Evolutionary conservation across 192 early-diverging fungal species (phyloP), one percentile per base, ranked within the genome.

Genomic region (Lobosporangium transversale): DNA sequence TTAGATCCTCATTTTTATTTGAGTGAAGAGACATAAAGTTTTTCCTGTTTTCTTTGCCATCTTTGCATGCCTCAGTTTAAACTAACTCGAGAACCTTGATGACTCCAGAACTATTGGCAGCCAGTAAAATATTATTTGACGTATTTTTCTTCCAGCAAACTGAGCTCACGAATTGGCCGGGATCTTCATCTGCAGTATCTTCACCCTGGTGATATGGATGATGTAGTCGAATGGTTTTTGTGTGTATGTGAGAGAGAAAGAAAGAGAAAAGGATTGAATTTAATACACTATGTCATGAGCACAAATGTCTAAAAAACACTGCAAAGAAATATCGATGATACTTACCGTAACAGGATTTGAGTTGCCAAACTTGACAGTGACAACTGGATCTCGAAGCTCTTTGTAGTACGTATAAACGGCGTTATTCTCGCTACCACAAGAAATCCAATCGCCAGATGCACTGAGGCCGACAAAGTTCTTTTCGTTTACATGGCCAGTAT

Each of bases 401-500:
- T 85, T 86, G 81, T 94, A 90, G 67, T 98, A 98, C 0, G 91
- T 87, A 66, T 91, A 96, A 17, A 96, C 87, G 4, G 89, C 88
- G 80, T 98, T 96, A 50, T 91, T 94, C 80, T 98, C 97, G 70
- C 93, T 95, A 26, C 97, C 97, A 68, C 94, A 96, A 0, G 93
- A 82, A 64, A 98, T 93, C 87, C 93, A 95, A 50, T 97, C 93
- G 15, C 83, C 83, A 52, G 90, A 90, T 7, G 90, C 84, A 26
- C 89, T 91, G 59, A 98, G 82, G 2, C 97, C 97, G 6, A 97
- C 97, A 94, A 98, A 98, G 82, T 97, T 97, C 83, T 94, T 95
- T 67, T 96, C 94, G 66, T 98, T 98, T 10, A 81, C 49, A 70
- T 98, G 97, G 7, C 97, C 97, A 8, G 83, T 79, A 78, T 86